Percentiles rank a stretch among this genome's conserved stretches.
Conservation (phyloP, 2,329 filamentous ascomycete species). For the Fusarium euwallaceae region DNA sequence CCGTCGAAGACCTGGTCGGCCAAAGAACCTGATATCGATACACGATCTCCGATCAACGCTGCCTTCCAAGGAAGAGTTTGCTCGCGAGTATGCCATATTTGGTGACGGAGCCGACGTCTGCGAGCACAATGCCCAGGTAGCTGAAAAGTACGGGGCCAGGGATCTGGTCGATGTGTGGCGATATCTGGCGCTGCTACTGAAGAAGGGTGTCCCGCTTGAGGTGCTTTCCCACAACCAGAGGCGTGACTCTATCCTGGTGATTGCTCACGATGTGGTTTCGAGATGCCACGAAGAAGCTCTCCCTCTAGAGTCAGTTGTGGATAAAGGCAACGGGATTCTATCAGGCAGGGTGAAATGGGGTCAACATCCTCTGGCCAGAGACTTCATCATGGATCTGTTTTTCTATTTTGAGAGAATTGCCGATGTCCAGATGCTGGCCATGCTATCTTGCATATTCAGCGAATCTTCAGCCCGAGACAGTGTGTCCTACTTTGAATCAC, state of each 20-base stretch:
- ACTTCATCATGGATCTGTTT: slow-evolving; percentile 74
- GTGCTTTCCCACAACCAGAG: slow-evolving; percentile 68
- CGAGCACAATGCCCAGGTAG: slow-evolving; percentile 83
- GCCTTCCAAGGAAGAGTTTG: slow-evolving; percentile 84
- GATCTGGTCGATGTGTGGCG: slow-evolving; percentile 88
- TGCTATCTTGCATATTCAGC: slow-evolving; percentile 78
- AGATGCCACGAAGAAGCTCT: slow-evolving; percentile 40
- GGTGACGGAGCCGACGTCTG: slow-evolving; percentile 87
- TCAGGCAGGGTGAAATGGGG: slow-evolving; percentile 77
- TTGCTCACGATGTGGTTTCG: slow-evolving; percentile 73
- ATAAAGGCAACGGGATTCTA: slow-evolving; percentile 50
- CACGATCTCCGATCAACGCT: slow-evolving; percentile 77
- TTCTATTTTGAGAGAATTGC: slow-evolving; percentile 72
- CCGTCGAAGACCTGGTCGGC: slow-evolving; percentile 60
- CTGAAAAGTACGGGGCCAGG: slow-evolving; percentile 75
- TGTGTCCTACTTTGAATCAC: slow-evolving; percentile 69
- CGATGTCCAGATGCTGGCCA: slow-evolving; percentile 78
- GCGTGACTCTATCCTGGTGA: slow-evolving; percentile 74
- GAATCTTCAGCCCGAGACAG: slow-evolving; percentile 69
- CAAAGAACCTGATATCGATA: slow-evolving; percentile 80
- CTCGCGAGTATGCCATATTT: slow-evolving; percentile 84
- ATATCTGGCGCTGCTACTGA: slow-evolving; percentile 81
- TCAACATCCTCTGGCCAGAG: slow-evolving; percentile 71
- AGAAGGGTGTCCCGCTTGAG: slow-evolving; percentile 80
- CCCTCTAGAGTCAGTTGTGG: slow-evolving; percentile 19